Evolutionary conservation across 331 rosid genomes (phyloP), one percentile per base, ranked within the genome.

Genomic region (Pyrus hybrid): DNA sequence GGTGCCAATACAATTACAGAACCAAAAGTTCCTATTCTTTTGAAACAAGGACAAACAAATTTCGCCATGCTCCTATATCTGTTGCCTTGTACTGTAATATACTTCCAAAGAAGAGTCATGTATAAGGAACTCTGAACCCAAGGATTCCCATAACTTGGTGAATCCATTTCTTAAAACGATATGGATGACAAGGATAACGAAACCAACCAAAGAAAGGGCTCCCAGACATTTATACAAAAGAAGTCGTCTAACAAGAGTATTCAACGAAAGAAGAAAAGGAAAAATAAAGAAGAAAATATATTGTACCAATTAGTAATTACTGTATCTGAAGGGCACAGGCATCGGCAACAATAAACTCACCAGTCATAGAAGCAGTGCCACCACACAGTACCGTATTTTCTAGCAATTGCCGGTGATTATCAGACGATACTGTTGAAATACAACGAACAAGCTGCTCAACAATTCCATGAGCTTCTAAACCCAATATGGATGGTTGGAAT

Each of bases 381-480:
- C 99, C 97, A 80, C 97, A 94, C 70, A 94, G 90, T 77, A 94
- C 97, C 4, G 99, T 92, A 67, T 94, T 94, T 82, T 94, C 99
- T 56, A 94, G 89, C 80, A 94, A 88, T 61, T 94, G 99, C 49
- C 97, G 83, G 70, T 94, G 99, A 86, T 92, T 92, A 84, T 94
- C 99, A 28, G 99, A 94, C 56, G 99, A 86, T 61, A 94, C 99
- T 13, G 89, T 85, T 80, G 97, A 94, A 83, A 94, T 94, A 81
- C 90, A 83, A 75, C 92, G 97, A 64, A 92, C 97, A 77, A 94
- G 99, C 88, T 92, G 99, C 83, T 94, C 99, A 47, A 94, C 97
- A 83, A 94, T 91, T 28, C 99, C 97, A 74, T 94, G 97, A 6
- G 95, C 84, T 75, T 94, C 99, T 81, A 92, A 85, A 77, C 97